phyloP scores from a whole-genome alignment of 495 filamentous ascomycete species.

The Xeromyces bisporus region DNA sequence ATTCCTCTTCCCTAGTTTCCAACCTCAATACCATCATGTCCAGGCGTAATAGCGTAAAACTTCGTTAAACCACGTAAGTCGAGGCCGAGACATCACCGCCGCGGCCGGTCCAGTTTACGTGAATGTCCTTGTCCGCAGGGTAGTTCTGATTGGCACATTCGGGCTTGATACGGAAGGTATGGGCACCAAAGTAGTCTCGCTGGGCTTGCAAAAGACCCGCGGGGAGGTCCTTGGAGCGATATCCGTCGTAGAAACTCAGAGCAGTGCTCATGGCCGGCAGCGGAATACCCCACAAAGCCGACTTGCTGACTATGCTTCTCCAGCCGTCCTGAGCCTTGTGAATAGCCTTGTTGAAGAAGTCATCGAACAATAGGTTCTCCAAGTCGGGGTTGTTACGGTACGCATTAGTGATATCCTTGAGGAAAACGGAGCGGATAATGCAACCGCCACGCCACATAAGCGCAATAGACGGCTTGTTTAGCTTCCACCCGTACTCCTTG shows the following conservation, averaged over 20 bases:
- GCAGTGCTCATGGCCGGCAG: slow-evolving; percentile 92
- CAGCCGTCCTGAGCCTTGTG: slow-evolving; percentile 89
- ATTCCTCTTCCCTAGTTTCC: slow-evolving; percentile 6
- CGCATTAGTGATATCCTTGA: slow-evolving; percentile 95
- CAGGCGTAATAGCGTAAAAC: slow-evolving; percentile 10
- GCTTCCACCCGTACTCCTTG: slow-evolving; percentile 91
- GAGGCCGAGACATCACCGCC: slow-evolving; percentile 94
- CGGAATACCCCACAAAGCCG: slow-evolving; percentile 83
- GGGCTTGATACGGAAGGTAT: slow-evolving; percentile 97
- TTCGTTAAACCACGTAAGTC: slow-evolving; percentile 80
- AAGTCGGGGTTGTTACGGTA: slow-evolving; percentile 91
- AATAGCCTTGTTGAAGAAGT: slow-evolving; percentile 99
- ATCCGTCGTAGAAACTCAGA: slow-evolving; percentile 94
- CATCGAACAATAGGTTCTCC: slow-evolving; percentile 94
- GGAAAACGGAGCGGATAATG: slow-evolving; percentile 99
- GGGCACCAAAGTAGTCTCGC: slow-evolving; percentile 97
- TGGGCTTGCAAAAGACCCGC: slow-evolving; percentile 97
- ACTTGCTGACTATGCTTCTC: slow-evolving; percentile 86
- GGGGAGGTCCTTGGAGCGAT: slow-evolving; percentile 84
- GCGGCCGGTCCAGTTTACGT: slow-evolving; percentile 99
- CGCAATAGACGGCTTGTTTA: slow-evolving; percentile 98
- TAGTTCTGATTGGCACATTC: slow-evolving; percentile 70
- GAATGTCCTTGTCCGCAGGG: slow-evolving; percentile 74
- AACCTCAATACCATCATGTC: not conserved
- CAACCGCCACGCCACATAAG: slow-evolving; percentile 99